Evolutionary conservation across 2,329 filamentous ascomycete genomes (phyloP).

Genomic region (Penicillium sp.): DNA sequence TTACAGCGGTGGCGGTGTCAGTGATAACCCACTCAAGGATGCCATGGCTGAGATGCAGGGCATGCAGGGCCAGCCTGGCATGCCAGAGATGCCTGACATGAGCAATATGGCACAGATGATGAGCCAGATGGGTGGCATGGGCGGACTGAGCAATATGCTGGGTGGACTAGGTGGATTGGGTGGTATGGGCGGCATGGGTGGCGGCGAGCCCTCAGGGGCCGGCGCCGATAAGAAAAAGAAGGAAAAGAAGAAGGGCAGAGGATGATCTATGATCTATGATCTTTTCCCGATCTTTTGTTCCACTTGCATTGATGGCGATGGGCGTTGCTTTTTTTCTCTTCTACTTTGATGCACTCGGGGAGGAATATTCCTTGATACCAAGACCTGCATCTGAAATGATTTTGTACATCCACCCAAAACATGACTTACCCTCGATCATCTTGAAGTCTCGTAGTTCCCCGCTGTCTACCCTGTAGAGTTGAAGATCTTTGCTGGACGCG

Average conservation of each 20-base stretch:
- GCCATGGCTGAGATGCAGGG: conserved; percentile 92
- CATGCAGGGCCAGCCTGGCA: conserved; percentile 43
- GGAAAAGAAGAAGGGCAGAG: conserved; percentile 53
- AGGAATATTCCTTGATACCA: conserved; percentile 9
- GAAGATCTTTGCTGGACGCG: neutral
- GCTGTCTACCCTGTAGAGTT: too few relatives aligned
- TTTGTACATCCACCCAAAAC: conserved; percentile 5
- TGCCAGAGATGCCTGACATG: conserved; percentile 48
- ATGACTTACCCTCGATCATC: neutral
- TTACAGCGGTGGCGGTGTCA: conserved; percentile 88
- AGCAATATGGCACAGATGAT: conserved; percentile 50
- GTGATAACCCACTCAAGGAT: conserved; percentile 91
- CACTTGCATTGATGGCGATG: conserved; percentile 42
- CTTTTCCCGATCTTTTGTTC: conserved; percentile 15
- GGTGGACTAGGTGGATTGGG: conserved; percentile 3
- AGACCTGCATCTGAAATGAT: conserved; percentile 3
- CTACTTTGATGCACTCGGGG: conserved; percentile 10
- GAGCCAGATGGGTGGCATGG: conserved; percentile 37
- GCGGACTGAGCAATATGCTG: conserved; percentile 47
- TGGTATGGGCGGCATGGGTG: conserved; percentile 39
- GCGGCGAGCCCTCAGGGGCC: conserved; percentile 28
- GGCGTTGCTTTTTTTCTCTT: conserved; percentile 30
- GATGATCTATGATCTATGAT: conserved; percentile 20
- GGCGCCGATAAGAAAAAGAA: conserved; percentile 48
- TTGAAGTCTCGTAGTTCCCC: neutral